Conservation (phyloP, 2,329 filamentous ascomycete species). For the Pseudocercospora pini-densiflorae region DNA sequence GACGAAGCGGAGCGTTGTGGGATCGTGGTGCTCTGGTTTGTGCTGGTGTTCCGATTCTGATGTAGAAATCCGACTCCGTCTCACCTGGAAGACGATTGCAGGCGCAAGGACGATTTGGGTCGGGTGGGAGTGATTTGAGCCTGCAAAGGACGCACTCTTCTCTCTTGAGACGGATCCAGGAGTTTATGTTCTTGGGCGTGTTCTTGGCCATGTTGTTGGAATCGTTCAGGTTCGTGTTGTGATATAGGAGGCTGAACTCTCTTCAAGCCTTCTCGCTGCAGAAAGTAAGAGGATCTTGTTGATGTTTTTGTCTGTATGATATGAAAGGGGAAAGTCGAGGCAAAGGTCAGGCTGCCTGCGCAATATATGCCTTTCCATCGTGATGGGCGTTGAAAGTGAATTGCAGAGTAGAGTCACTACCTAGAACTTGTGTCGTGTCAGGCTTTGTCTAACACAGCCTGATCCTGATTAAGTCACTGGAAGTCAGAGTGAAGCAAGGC, state of each 20-base stretch:
- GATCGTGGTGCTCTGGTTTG: not conserved
- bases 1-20: not conserved
- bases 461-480: slow-evolving; percentile 14
- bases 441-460: slow-evolving; percentile 8
- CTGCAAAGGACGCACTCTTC: not conserved
- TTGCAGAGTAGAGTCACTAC: slow-evolving; percentile 6
- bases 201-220: not conserved
- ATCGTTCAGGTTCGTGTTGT: not conserved
- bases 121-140: not conserved
- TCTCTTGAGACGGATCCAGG: not conserved
- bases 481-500: slow-evolving; percentile 3
- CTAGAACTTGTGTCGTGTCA: slow-evolving; percentile 8
- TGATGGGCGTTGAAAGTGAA: not conserved
- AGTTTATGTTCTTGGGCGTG: not conserved
- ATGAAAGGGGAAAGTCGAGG: slow-evolving; percentile 1
- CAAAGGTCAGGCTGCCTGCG: not conserved
- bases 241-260: not conserved
- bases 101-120: not conserved
- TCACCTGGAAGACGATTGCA: not conserved
- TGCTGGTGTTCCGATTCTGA: not conserved
- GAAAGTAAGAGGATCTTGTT: not conserved
- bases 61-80: not conserved
- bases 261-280: not conserved
- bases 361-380: not conserved
- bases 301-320: not conserved